phyloP scores from a whole-genome alignment of 345 rosid species.

The Combretum micranthum region DNA sequence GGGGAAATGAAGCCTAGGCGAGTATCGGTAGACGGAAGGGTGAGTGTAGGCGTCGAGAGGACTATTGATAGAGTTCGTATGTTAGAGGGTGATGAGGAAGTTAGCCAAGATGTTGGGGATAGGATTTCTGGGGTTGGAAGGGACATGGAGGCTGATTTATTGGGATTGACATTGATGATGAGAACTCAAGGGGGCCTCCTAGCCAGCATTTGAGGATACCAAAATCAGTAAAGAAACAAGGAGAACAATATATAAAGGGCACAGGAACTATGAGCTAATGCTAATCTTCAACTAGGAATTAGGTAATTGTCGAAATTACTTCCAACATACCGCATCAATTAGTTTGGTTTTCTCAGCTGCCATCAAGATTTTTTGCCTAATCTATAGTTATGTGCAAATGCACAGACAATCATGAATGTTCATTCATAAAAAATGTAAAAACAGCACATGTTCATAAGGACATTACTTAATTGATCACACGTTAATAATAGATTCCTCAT shows the following conservation, averaged over 20 bases:
- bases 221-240: conserved; percentile 62
- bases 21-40: conserved; percentile 80
- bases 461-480: too few relatives aligned
- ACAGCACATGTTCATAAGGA: too few relatives aligned
- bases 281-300: conserved; percentile 60
- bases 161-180: conserved; percentile 36
- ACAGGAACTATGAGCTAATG: conserved; percentile 90
- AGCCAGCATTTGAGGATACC: conserved; percentile 55
- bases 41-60: conserved; percentile 68
- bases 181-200: conserved; percentile 14
- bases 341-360: too few relatives aligned
- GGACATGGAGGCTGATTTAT: conserved; percentile 31
- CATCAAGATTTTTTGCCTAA: too few relatives aligned
- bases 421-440: too few relatives aligned
- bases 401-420: too few relatives aligned
- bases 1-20: conserved; percentile 47
- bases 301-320: conserved; percentile 9
- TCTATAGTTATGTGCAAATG: neutral
- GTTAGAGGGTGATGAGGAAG: conserved; percentile 38
- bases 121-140: conserved; percentile 2
- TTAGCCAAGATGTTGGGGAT: neutral
- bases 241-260: conserved; percentile 88
- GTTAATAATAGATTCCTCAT: too few relatives aligned
- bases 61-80: conserved; percentile 60
- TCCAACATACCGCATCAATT: neutral